Conservation (phyloP, 1,284 basidiomycete genomes). For the Ceratobasidium sp. region DNA sequence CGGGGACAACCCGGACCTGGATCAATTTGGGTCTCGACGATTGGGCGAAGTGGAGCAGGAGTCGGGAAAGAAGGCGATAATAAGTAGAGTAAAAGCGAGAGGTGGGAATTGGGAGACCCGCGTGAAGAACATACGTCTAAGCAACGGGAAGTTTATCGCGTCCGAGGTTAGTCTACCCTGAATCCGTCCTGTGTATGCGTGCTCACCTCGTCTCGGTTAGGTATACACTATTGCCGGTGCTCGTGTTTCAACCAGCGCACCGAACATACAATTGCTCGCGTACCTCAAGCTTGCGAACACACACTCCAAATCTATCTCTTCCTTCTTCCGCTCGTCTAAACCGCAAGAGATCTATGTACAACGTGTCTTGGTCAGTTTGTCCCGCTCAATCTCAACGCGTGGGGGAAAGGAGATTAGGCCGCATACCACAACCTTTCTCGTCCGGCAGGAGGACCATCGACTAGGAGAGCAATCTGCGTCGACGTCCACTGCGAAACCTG, state of each 20-base stretch:
- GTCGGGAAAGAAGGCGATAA: slow-evolving; percentile 11
- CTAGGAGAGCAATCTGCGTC: background rate
- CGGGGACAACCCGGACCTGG: background rate
- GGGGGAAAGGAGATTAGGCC: slow-evolving; percentile 28
- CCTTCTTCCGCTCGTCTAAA: slow-evolving; percentile 34
- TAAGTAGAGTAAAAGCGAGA: background rate
- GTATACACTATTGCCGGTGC: slow-evolving; percentile 14
- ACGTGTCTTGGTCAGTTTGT: slow-evolving; percentile 8
- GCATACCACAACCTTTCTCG: background rate
- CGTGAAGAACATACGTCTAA: background rate
- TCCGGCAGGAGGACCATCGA: slow-evolving; percentile 7
- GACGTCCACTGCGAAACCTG: slow-evolving; percentile 2
- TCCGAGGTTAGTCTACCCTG: slow-evolving; percentile 1
- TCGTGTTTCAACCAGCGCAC: slow-evolving; percentile 4
- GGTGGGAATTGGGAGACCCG: slow-evolving; percentile 24
- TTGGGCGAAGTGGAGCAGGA: slow-evolving; percentile 20
- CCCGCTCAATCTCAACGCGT: slow-evolving; percentile 3
- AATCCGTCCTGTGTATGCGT: background rate
- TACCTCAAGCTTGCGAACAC: background rate
- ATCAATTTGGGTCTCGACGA: background rate
- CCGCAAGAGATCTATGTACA: background rate
- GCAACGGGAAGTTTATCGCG: background rate
- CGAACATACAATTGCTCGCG: background rate
- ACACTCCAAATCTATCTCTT: background rate
- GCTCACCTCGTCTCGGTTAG: background rate